Conservation (phyloP, 805 yeast genomes). For the Barnettozyma populi region DNA sequence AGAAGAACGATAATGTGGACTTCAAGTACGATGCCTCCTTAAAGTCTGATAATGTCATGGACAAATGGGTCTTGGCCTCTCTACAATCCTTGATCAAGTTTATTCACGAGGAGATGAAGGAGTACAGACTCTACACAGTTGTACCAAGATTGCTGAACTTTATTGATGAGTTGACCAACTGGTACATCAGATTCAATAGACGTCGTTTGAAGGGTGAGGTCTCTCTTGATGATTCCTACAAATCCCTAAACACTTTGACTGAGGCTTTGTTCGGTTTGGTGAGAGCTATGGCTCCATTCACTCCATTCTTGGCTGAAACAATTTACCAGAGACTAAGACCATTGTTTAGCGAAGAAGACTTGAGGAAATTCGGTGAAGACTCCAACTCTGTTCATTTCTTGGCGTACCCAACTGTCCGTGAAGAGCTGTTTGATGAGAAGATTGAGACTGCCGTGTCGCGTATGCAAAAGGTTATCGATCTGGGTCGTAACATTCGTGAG, state of each 20-base stretch:
- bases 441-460: conserved; percentile 87
- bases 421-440: conserved; percentile 71
- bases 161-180: conserved; percentile 93
- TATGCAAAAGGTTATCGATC: conserved; percentile 95
- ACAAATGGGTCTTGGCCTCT: conserved; percentile 95
- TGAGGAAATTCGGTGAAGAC: conserved; percentile 50
- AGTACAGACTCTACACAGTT: conserved; percentile 89
- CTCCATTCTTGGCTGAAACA: conserved; percentile 91
- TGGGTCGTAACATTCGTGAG: conserved; percentile 95
- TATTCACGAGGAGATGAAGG: conserved; percentile 85
- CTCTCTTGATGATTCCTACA: conserved; percentile 76
- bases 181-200: conserved; percentile 98
- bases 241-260: conserved; percentile 85
- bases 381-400: conserved; percentile 88
- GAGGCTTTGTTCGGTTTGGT: conserved; percentile 85
- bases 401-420: conserved; percentile 79
- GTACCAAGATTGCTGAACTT: conserved; percentile 86
- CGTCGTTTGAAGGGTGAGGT: conserved; percentile 94
- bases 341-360: conserved; percentile 54
- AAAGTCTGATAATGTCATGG: conserved; percentile 86
- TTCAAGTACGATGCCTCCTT: conserved; percentile 66
- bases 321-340: conserved; percentile 73
- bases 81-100: conserved; percentile 83
- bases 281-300: conserved; percentile 98
- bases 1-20: conserved; percentile 65